Percentiles rank a stretch among this genome's conserved stretches.
Conservation (phyloP, 768 basidiomycete genomes). For the Podaxis carcinomalis region DNA sequence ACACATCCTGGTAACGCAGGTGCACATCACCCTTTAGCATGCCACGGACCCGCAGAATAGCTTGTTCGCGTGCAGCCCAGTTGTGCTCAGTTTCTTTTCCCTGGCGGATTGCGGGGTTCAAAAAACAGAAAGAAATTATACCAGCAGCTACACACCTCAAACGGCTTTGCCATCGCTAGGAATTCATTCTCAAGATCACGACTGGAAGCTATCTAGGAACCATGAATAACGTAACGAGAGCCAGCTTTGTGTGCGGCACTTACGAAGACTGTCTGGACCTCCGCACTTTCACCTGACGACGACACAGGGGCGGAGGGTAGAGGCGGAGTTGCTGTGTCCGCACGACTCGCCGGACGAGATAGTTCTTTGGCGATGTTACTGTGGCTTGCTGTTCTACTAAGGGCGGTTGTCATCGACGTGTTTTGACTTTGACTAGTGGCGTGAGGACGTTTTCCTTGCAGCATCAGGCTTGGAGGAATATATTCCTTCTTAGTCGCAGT, state of each 20-base stretch:
- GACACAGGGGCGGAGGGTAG: constrained; percentile 27
- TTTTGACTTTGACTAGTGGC: constrained; percentile 30
- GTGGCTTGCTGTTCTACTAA: constrained; percentile 28
- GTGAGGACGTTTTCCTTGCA: constrained; percentile 52
- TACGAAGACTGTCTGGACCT: constrained; percentile 68
- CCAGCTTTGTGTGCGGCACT: constrained; percentile 21
- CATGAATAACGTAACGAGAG: background rate
- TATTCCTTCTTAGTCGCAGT: constrained; percentile 49
- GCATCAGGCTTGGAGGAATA: constrained; percentile 68
- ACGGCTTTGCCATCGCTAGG: constrained; percentile 67
- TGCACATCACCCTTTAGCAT: constrained; percentile 89
- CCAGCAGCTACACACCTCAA: constrained; percentile 55
- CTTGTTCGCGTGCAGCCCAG: constrained; percentile 80
- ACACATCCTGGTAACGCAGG: constrained; percentile 66
- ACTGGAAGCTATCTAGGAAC: constrained; percentile 71
- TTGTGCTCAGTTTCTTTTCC: constrained; percentile 98
- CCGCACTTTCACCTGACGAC: constrained; percentile 34
- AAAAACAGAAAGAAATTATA: background rate
- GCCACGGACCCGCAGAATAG: constrained; percentile 75
- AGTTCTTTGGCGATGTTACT: constrained; percentile 31
- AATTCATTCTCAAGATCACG: constrained; percentile 88
- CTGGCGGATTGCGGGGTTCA: constrained; percentile 29
- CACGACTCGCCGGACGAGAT: constrained; percentile 58
- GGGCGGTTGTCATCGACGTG: constrained; percentile 40
- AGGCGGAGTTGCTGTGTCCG: constrained; percentile 43